A percentile compares a stretch with the other conserved stretches of the same genome.
phyloP scores from a whole-genome alignment of 495 filamentous ascomycete species.

The Aspergillus cristatus region DNA sequence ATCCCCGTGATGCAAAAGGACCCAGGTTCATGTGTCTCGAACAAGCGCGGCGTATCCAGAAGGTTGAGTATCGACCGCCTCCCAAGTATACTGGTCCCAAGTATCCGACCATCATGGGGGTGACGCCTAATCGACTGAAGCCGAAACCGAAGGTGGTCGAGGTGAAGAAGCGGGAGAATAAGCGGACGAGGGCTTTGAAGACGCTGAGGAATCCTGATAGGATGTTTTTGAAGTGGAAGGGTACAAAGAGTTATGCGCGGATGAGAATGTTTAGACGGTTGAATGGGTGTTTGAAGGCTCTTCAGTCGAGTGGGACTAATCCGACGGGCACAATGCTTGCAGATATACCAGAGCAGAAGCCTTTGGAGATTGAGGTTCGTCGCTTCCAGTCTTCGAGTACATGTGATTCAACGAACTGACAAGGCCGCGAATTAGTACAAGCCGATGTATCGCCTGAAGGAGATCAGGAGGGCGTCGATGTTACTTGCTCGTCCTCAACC shows the following conservation, averaged over 20 bases:
- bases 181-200: not conserved
- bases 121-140: not conserved
- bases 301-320: not conserved
- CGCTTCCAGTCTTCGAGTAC: too few species aligned
- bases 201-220: not conserved
- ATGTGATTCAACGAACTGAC: constrained; percentile 1
- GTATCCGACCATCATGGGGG: not conserved
- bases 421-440: too few species aligned
- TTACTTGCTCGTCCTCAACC: not conserved
- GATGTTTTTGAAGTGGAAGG: not conserved
- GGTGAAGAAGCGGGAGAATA: not conserved
- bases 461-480: constrained; percentile 2
- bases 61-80: not conserved
- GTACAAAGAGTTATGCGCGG: not conserved
- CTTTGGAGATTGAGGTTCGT: constrained; percentile 1
- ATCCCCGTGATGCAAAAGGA: not conserved
- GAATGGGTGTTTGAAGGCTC: not conserved
- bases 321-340: not conserved
- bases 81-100: not conserved
- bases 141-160: not conserved
- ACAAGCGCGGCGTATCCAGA: not conserved
- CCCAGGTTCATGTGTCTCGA: not conserved
- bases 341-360: not conserved
- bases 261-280: constrained; percentile 1
- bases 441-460: constrained; percentile 2